These are phyloP conservation scores for Coemansia sp. DNA, from an alignment of 192 early-diverging fungal genomes.

Conservation along the genomic window DNA sequence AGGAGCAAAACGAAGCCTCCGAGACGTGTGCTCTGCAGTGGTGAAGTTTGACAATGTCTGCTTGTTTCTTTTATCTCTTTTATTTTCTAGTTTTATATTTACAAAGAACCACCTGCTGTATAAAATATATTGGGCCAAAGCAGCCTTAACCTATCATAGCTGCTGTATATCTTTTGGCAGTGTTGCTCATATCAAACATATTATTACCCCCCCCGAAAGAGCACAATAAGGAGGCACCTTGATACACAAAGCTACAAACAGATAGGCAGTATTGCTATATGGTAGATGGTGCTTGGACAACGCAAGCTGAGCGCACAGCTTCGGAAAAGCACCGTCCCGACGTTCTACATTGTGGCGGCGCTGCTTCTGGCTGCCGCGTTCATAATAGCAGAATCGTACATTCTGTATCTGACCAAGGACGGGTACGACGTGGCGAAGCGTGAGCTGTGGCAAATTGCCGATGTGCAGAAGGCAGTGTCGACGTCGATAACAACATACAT, in stretches of 20 bases:
- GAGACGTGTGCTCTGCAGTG: too few relatives aligned
- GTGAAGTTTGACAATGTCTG: too few relatives aligned
- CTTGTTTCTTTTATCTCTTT: background rate
- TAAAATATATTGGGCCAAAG: background rate
- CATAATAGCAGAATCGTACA: constrained; percentile 44
- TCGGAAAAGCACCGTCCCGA: constrained; percentile 27
- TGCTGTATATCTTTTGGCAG: background rate
- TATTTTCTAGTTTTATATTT: background rate
- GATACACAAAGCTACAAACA: background rate
- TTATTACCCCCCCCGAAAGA: background rate
- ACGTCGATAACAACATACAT: constrained; percentile 42
- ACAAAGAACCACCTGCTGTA: too few relatives aligned
- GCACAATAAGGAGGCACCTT: background rate
- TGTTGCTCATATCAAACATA: background rate
- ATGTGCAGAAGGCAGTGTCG: constrained; percentile 32
- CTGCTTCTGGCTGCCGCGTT: constrained; percentile 37
- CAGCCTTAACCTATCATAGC: too few relatives aligned
- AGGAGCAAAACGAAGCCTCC: too few relatives aligned
- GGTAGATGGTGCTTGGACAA: constrained; percentile 1
- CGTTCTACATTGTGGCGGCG: constrained; percentile 25
- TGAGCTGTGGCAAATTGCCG: constrained; percentile 39
- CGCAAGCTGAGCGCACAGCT: constrained; percentile 10
- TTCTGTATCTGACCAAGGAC: constrained; percentile 27
- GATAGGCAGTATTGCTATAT: background rate
- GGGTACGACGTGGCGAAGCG: constrained; percentile 7